Base-by-base conservation (phyloP, 2,329 filamentous ascomycete species). In the Sphaerostilbella broomeana region DNA sequence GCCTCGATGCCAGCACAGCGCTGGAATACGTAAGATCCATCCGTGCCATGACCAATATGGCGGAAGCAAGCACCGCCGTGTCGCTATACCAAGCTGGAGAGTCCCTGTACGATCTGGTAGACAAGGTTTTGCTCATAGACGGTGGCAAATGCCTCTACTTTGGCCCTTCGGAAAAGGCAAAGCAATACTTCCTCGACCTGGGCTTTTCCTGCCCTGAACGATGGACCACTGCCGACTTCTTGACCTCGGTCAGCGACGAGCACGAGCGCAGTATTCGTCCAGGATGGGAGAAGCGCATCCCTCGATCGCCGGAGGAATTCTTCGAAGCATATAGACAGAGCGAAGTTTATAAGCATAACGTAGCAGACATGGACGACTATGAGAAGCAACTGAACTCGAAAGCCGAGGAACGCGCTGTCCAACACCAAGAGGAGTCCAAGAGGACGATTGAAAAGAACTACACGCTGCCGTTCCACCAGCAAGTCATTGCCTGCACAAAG, bases 71-170 rank as follows among this genome's bases (percentile, higher is more conserved):
- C 2, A 85, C 82, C 0, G 67, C 75, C 2, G 80, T 86, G 2
- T 80, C 81, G 73, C 66, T 86, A 0, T 86, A 86, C 57, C 79
- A 84, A 53, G 79, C 80, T 0, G 75, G 77, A 4, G 78, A 84
- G 41, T 73, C 69, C 3, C 75, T 84, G 19, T 82, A 78, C 50
- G 64, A 78, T 2, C 66, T 83, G 2, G 84, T 85, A 62, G 84
- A 87, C 58, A 87, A 87, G 58, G 81, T 87, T 0, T 59, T 86
- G 30, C 73, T 88, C n/a, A 82, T 88, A 33, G 80, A 86, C 44
- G 40, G 79, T 35, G 84, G 84, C 3, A 74, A 78, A 42, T 82
- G 83, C 48, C 75, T 87, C 15, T 89, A 78, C 62, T 89, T 79
- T 50, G 85, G 85, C 2, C 68, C 68, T 0, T 70, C 75, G 0